A percentile compares a stretch with the other conserved stretches of the same genome.
These are phyloP conservation scores for Chytriomyces hyalinus DNA, from an alignment of 192 early-diverging fungal species.

Conservation along the genomic window DNA sequence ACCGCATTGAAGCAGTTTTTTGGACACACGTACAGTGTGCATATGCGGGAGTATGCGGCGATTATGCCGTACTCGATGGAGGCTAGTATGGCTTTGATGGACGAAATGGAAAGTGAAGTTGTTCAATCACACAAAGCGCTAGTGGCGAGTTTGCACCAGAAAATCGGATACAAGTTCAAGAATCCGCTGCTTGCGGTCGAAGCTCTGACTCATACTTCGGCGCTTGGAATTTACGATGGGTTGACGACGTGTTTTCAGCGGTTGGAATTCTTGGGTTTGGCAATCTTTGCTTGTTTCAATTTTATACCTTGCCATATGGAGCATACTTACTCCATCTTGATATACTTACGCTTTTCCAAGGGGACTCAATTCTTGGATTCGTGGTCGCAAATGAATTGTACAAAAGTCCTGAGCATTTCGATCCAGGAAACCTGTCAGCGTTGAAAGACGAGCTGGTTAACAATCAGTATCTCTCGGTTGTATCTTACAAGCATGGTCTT, in stretches of 20 bases:
- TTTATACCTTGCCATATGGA: neutral
- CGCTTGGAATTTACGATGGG: slow-evolving; percentile 32
- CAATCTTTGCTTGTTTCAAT: slow-evolving; percentile 51
- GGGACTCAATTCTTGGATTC: slow-evolving; percentile 57
- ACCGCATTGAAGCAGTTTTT: slow-evolving; percentile 42
- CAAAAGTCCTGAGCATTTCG: slow-evolving; percentile 64
- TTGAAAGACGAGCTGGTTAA: slow-evolving; percentile 66
- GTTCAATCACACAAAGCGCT: slow-evolving; percentile 1
- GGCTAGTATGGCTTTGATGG: neutral
- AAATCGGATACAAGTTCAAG: slow-evolving; percentile 72
- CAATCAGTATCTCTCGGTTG: slow-evolving; percentile 81
- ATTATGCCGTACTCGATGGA: slow-evolving; percentile 11
- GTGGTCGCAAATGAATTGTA: slow-evolving; percentile 66
- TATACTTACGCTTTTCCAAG: slow-evolving; percentile 28
- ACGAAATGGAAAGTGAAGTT: neutral
- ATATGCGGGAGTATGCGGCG: slow-evolving; percentile 1
- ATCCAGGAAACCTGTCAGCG: slow-evolving; percentile 77
- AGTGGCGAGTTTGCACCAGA: slow-evolving; percentile 23
- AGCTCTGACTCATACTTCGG: slow-evolving; percentile 87
- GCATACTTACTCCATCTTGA: too few species aligned
- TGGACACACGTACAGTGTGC: slow-evolving; percentile 6
- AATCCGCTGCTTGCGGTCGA: slow-evolving; percentile 71
- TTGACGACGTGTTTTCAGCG: slow-evolving; percentile 78
- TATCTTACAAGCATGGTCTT: slow-evolving; percentile 68
- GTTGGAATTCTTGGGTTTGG: slow-evolving; percentile 88